Base-by-base conservation (phyloP, 176 grass and related monocot species). In the Leersia perrieri region DNA sequence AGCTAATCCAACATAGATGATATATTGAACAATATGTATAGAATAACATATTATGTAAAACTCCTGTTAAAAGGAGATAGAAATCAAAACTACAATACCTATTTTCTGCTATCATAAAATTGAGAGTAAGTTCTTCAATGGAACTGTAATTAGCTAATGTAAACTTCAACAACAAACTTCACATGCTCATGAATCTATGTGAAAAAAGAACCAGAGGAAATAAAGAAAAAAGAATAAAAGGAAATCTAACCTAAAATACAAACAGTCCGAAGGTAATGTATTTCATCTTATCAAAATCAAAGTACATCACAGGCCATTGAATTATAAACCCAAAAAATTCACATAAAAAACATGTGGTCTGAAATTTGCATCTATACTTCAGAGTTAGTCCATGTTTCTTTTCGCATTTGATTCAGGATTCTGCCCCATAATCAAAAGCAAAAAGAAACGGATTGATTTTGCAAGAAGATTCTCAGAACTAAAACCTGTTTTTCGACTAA, bases 191-290 rank as follows among this genome's bases (percentile, higher is more conserved):
- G 33, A 30, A 30, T 18, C 61, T 75, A 57, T 9, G 51, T 57
- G 62, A 32, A 83, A 55, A 75, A 3, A 58, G 29, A 83, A 6
- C 33, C 10, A 60, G 18, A 68, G 33, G 9, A 77, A 70, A 76
- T 14, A 1, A 61, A 45, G 65, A 26, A 69, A 36, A 63, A 3
- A 22, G 5, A 62, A 22, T 7, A 27, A 16, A 30, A 70, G 12
- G 40, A 61, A 35, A 28, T 47, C 25, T 6, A 7, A 1, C n/a
- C 22, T 40, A 23, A 9, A 61, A 77, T 68, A 73, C 3, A 77
- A 35, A 30, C 33, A 38, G 2, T 14, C 8, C n/a, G 51, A 60
- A 33, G 9, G 34, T 25, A 75, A 3, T 11, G 32, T 13, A 33
- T 60, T 10, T 35, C 16, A 36, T 35, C 20, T 30, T 74, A n/a